Evolutionary conservation across 2,329 filamentous ascomycete species (phyloP), one percentile per base, ranked within the genome.

Genomic region (Curvularia sp.): DNA sequence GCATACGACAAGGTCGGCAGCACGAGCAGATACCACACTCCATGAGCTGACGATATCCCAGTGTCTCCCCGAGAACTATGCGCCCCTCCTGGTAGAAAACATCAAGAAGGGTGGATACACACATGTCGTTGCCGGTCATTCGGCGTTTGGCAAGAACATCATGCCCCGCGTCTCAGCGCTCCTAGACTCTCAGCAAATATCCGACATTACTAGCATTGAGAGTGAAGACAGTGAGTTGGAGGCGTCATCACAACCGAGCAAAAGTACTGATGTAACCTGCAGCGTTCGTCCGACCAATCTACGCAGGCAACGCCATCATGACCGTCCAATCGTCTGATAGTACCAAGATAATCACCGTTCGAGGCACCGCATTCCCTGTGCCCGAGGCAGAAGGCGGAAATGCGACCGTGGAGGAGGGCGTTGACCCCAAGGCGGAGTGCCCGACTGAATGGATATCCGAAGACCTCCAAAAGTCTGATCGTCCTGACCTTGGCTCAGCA

Each of bases 101-200:
- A 94, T 98, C 79, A 96, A 96, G 82, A 95, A 95, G 77, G 93
- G 92, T 60, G 91, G 89, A 59, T 98, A 93, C 78, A 96, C 93
- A 60, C 95, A 99, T 75, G 86, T 99, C 64, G 85, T 99, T 71
- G 91, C 90, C 38, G 89, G 91, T 54, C 93, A 98, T 81, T 95
- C 93, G 23, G 93, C 95, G 1, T 99, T 99, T 79, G 95, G 95
- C 73, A 99, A 99, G 86, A 96, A 90, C 78, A 79, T 99, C 45
- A 83, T 99, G 80, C 95, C 95, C 38, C 89, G 95, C 62, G 91
- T 97, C 15, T 92, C 95, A 19, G 95, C 95, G 19, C 82, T 99
- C 55, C 84, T 99, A 58, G 95, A 99, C 77, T 87, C 89, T 34
- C 93, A 97, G 80, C 93, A 96, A 76, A 88, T 99, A 61, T 97